These are phyloP conservation scores for Xerocomus cyaneibrunnescens DNA, from an alignment of 1,284 basidiomycete genomes.

Conservation along the genomic window DNA sequence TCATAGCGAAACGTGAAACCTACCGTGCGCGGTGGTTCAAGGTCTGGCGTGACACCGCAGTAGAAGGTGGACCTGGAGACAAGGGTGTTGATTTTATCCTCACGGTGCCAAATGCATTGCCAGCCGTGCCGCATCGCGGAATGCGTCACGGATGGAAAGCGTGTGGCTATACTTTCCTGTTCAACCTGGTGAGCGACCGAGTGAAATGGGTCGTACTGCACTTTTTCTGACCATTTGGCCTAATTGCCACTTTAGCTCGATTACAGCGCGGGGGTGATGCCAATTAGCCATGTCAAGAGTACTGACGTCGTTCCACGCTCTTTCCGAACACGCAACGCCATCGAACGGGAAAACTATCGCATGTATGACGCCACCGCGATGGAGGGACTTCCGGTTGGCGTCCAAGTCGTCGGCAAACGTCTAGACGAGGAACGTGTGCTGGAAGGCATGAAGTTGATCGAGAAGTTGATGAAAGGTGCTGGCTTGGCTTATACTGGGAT, in stretches of 20 bases:
- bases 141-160: conserved; percentile 44
- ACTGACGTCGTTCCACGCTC: conserved; percentile 40
- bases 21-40: conserved; percentile 46
- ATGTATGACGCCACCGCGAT: conserved; percentile 61
- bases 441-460: conserved; percentile 47
- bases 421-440: conserved; percentile 64
- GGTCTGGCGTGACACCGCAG: conserved; percentile 45
- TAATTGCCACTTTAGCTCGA: conserved; percentile 44
- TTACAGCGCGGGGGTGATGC: conserved; percentile 57
- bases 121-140: conserved; percentile 50
- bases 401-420: conserved; percentile 59
- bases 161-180: conserved; percentile 46
- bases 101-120: conserved; percentile 57
- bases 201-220: background rate
- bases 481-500: conserved; percentile 30
- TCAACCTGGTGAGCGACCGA: conserved; percentile 39
- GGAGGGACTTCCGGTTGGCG: conserved; percentile 64
- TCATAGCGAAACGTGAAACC: conserved; percentile 43
- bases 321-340: conserved; percentile 33
- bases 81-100: conserved; percentile 58
- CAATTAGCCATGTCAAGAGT: conserved; percentile 53
- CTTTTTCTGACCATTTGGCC: background rate
- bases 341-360: conserved; percentile 40
- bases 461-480: conserved; percentile 24
- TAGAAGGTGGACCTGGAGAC: conserved; percentile 29